A percentile compares a stretch with the other conserved stretches of the same genome.
Conservation (phyloP, 148 eudicot genomes). For the Vaccinium vitisidaea region DNA sequence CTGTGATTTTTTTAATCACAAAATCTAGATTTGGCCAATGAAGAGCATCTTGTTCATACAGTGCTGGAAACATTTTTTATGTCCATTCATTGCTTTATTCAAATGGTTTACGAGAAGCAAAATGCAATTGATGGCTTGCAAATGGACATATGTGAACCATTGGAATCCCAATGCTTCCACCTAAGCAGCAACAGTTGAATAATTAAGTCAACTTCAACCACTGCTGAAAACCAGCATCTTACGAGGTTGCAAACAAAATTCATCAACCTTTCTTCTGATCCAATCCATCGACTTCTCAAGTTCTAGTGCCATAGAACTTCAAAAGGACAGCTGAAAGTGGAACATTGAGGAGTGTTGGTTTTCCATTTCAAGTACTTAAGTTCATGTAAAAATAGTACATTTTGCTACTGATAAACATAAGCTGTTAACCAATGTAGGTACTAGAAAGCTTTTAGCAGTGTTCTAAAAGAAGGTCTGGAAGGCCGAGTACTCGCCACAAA, state of each 20-base stretch:
- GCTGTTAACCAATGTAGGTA: not conserved
- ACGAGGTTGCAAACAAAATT: not conserved
- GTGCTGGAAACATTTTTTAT: not conserved
- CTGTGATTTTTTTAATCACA: not conserved
- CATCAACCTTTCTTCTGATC: not conserved
- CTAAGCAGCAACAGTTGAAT: constrained; percentile 4
- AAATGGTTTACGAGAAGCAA: not conserved
- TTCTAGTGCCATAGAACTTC: not conserved
- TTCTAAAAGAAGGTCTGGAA: too few relatives aligned
- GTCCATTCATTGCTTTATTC: not conserved
- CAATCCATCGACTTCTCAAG: not conserved
- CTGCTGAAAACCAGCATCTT: not conserved
- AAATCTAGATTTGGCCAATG: not conserved
- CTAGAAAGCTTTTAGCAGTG: not conserved
- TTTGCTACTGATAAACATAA: not conserved
- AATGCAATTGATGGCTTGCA: not conserved
- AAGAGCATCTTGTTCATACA: not conserved
- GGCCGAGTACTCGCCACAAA: too few relatives aligned
- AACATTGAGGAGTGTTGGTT: not conserved
- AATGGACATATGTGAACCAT: not conserved
- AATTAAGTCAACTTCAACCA: not conserved
- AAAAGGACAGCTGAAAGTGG: not conserved
- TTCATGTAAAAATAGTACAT: not conserved
- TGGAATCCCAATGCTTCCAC: not conserved
- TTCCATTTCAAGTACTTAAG: not conserved